A percentile compares a stretch with the other conserved stretches of the same genome.
phyloP scores from a whole-genome alignment of 176 grass and related monocot genomes.

The Raddia distichophylla region DNA sequence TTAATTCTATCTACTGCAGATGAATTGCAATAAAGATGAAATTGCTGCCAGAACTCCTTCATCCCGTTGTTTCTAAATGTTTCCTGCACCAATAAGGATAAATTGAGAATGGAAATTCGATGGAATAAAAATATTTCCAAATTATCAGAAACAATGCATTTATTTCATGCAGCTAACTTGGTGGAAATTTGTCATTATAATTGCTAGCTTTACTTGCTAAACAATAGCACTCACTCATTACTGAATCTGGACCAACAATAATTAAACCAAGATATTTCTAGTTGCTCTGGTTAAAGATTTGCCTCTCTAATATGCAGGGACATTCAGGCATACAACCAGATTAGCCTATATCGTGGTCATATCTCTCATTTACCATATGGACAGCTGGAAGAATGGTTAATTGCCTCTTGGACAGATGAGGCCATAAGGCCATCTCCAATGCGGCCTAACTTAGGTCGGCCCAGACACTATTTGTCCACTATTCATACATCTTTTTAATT shows the following conservation, averaged over 20 bases:
- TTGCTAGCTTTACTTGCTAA: not conserved
- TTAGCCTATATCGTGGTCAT: not conserved
- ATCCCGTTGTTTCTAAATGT: constrained; percentile 75
- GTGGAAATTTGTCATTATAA: not conserved
- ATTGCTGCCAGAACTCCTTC: constrained; percentile 81
- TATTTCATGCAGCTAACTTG: too few relatives aligned
- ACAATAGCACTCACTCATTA: not conserved
- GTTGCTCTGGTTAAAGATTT: not conserved
- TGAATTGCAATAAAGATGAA: constrained; percentile 68
- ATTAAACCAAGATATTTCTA: not conserved
- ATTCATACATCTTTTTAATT: too few relatives aligned
- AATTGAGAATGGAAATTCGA: not conserved
- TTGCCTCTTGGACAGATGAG: not conserved
- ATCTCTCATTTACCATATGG: not conserved
- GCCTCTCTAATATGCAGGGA: not conserved
- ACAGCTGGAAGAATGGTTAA: not conserved
- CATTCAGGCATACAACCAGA: not conserved
- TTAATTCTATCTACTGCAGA: constrained; percentile 53
- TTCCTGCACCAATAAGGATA: constrained; percentile 58
- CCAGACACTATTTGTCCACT: too few relatives aligned
- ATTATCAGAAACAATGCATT: constrained; percentile 7
- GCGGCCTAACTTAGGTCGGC: too few relatives aligned
- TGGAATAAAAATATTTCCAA: not conserved
- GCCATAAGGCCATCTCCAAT: too few relatives aligned
- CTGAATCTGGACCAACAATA: not conserved